Evolutionary conservation across 2,329 filamentous ascomycete genomes (phyloP).

Genomic region (Cladophialophora immunda): DNA sequence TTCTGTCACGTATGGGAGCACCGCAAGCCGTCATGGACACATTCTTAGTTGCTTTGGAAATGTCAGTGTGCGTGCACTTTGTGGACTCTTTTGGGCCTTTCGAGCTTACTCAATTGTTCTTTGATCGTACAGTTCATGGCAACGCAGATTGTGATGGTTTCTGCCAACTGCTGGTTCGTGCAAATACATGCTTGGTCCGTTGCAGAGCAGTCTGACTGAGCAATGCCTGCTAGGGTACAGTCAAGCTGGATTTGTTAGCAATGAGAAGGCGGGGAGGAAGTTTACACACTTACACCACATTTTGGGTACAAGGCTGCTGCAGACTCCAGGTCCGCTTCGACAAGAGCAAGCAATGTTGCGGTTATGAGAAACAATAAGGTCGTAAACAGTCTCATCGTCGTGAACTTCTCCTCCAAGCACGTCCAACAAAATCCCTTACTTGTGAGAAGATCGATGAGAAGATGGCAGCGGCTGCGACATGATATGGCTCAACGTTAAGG

Average conservation of each 20-base stretch:
- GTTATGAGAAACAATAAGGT: background rate
- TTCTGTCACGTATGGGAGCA: slow-evolving; percentile 49
- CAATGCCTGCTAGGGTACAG: slow-evolving; percentile 42
- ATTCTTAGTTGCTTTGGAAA: slow-evolving; percentile 51
- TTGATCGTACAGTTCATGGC: slow-evolving; percentile 47
- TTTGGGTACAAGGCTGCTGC: slow-evolving; percentile 22
- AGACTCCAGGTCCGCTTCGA: slow-evolving; percentile 8
- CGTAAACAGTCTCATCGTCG: background rate
- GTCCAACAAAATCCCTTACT: background rate
- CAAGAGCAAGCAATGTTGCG: slow-evolving; percentile 6
- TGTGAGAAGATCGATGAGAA: background rate
- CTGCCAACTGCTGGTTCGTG: slow-evolving; percentile 46
- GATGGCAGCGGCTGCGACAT: background rate
- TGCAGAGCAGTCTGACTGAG: slow-evolving; percentile 48
- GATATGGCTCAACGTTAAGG: background rate
- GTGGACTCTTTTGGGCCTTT: background rate
- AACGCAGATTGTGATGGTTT: slow-evolving; percentile 48
- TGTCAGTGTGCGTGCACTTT: background rate
- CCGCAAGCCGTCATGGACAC: slow-evolving; percentile 51
- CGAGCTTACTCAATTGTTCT: slow-evolving; percentile 47
- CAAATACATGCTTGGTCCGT: slow-evolving; percentile 54
- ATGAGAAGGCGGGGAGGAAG: background rate
- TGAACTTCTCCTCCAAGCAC: background rate
- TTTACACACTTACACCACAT: slow-evolving; percentile 24
- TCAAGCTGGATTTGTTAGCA: slow-evolving; percentile 18